Percentiles rank a stretch among this genome's conserved stretches.
Evolutionary conservation across 805 yeast species (phyloP).

Genomic region (Spathaspora boniae): DNA sequence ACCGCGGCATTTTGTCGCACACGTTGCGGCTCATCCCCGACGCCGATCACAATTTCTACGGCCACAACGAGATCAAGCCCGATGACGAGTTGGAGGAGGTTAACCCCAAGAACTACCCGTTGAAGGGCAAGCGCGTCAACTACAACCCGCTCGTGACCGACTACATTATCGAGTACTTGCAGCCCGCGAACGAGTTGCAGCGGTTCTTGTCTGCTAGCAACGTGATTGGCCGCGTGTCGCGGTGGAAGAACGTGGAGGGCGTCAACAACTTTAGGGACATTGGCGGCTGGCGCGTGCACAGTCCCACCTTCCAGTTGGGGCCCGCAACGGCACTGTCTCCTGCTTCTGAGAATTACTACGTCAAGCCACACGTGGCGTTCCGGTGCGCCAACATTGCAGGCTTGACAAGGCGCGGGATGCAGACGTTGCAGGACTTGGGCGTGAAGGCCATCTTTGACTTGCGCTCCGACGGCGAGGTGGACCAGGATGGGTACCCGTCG

Average conservation of each 20-base stretch:
- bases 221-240: slow-evolving; percentile 37
- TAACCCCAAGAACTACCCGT: slow-evolving; percentile 41
- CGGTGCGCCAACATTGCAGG: slow-evolving; percentile 61
- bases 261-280: slow-evolving; percentile 72
- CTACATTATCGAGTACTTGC: slow-evolving; percentile 46
- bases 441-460: slow-evolving; percentile 63
- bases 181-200: slow-evolving; percentile 44
- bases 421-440: slow-evolving; percentile 38
- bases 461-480: slow-evolving; percentile 57
- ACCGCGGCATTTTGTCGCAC: slow-evolving; percentile 47
- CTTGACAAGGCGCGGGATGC: slow-evolving; percentile 50
- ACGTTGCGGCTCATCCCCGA: slow-evolving; percentile 52
- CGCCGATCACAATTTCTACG: slow-evolving; percentile 84
- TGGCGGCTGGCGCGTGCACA: slow-evolving; percentile 64
- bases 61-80: slow-evolving; percentile 36
- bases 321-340: background rate
- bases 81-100: slow-evolving; percentile 28
- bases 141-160: slow-evolving; percentile 54
- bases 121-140: slow-evolving; percentile 49
- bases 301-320: slow-evolving; percentile 22
- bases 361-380: slow-evolving; percentile 52
- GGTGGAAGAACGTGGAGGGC: slow-evolving; percentile 67
- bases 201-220: slow-evolving; percentile 45
- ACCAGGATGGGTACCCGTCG: slow-evolving; percentile 41
- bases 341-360: slow-evolving; percentile 26